Base-by-base conservation (phyloP, 2,329 filamentous ascomycete species). In the Diaporthe batatas region DNA sequence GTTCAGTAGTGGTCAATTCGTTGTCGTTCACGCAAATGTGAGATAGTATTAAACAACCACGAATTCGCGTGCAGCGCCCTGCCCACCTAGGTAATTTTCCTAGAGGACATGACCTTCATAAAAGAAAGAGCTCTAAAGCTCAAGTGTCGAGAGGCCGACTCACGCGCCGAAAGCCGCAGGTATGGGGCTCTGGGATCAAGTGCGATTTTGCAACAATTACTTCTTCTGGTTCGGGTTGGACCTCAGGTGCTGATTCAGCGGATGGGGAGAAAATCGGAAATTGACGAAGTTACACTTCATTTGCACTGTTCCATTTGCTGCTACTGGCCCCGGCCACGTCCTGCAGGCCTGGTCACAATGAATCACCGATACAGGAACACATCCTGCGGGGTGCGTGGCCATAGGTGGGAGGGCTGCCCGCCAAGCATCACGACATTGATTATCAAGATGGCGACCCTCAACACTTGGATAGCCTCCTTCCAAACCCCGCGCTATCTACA, bases 391-490 rank as follows among this genome's bases (percentile, higher is more conserved):
- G 42, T 65, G 49, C 21, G 12, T 6, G 42, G 8, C 44, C 21
- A 51, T 25, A 65, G 59, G 59, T 65, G 34, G 29, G 29, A 16
- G 1, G 7, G 11, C 44, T 18, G 44, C 21, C 29, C 5, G 62
- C 44, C 62, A 51, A 65, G 62, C 62, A 51, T 65, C 44, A 65
- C 62, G 62, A 65, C 59, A 65, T 65, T 65, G 44, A 65, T 51
- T 51, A 36, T 65, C 23, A 12, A 16, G 59, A 65, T 65, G 59
- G 59, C 59, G 59, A 65, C 42, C 59, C 44, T 34, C 6, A 18
- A 42, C 42, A 65, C n/a, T 49, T 49, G 7, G 18, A 16, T 39
- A 65, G 44, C 21, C 62, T 65, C 62, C 62, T 65, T 65, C 59
- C 42, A 18, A 10, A 65, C 36, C 44, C 59, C 29, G 42, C 59